phyloP scores from a whole-genome alignment of 768 basidiomycete genomes.

The Cyclocybe cylindracea region DNA sequence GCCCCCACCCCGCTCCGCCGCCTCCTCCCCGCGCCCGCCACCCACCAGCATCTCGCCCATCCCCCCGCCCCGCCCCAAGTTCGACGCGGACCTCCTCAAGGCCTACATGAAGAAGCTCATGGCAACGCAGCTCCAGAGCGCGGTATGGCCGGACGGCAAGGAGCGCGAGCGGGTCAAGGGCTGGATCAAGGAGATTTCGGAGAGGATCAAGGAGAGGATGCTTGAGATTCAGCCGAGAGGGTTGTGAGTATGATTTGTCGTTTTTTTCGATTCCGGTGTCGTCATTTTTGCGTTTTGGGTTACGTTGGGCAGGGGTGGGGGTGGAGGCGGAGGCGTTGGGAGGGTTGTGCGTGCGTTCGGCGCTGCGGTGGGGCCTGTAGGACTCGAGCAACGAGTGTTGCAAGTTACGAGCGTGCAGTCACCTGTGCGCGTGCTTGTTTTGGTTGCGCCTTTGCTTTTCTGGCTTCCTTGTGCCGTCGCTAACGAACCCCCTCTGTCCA shows the following conservation, averaged over 20 bases:
- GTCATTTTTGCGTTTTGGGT: no score
- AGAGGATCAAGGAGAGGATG: constrained; percentile 86
- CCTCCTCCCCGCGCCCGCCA: constrained; percentile 60
- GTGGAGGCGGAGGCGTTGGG: no score
- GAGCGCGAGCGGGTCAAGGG: constrained; percentile 70
- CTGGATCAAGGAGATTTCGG: constrained; percentile 85
- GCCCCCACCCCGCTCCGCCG: constrained; percentile 19
- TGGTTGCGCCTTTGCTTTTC: no score
- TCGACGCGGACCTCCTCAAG: constrained; percentile 73
- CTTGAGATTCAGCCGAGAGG: constrained; percentile 78
- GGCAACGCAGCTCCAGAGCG: constrained; percentile 63
- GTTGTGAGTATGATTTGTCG: constrained; percentile 58
- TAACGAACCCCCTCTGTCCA: no score
- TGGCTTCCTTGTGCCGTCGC: no score
- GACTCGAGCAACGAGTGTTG: no score
- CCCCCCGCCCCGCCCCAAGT: constrained; percentile 57
- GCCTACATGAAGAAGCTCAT: constrained; percentile 84
- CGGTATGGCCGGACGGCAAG: constrained; percentile 65
- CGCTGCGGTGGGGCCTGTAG: no score
- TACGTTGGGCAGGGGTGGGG: no score
- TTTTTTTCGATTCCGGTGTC: neutral
- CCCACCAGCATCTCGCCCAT: constrained; percentile 62
- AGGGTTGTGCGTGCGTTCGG: no score
- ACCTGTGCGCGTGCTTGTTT: no score
- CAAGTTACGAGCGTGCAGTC: no score